A percentile compares a stretch with the other conserved stretches of the same genome.
These are phyloP conservation scores for Emydomyces testavorans DNA, from an alignment of 2,329 filamentous ascomycete genomes.

Conservation along the genomic window DNA sequence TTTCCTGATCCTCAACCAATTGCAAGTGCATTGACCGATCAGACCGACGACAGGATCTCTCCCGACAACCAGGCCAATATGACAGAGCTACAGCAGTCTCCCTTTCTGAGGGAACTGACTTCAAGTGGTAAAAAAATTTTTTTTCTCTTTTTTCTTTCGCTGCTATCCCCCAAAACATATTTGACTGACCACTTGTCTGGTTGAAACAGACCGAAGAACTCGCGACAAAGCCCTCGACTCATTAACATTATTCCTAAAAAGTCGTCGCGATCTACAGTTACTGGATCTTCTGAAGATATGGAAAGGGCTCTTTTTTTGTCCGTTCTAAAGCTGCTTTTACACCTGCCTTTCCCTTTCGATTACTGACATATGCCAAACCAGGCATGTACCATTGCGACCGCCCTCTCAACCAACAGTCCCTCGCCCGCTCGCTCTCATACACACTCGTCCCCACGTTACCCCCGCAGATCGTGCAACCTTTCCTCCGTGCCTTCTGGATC, in stretches of 20 bases:
- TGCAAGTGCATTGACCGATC: neutral
- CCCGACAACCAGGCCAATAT: neutral
- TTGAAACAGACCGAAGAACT: slow-evolving; percentile 55
- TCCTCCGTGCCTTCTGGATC: slow-evolving; percentile 57
- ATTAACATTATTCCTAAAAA: slow-evolving; percentile 64
- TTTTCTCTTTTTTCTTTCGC: neutral
- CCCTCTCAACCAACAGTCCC: slow-evolving; percentile 70
- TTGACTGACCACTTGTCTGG: slow-evolving; percentile 13
- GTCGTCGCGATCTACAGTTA: slow-evolving; percentile 49
- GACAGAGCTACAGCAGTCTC: slow-evolving; percentile 39
- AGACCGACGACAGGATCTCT: neutral
- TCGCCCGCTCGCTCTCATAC: slow-evolving; percentile 64
- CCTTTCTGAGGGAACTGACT: slow-evolving; percentile 72
- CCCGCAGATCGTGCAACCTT: slow-evolving; percentile 33
- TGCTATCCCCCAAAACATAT: slow-evolving; percentile 12
- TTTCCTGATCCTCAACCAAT: no score
- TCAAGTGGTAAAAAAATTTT: slow-evolving; percentile 68
- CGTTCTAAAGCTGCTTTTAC: slow-evolving; percentile 17
- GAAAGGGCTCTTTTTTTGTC: slow-evolving; percentile 85
- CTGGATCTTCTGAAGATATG: slow-evolving; percentile 77
- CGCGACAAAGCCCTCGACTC: slow-evolving; percentile 67
- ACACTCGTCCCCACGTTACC: slow-evolving; percentile 52
- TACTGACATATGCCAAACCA: slow-evolving; percentile 18
- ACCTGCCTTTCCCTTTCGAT: neutral
- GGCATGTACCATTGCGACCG: slow-evolving; percentile 90